phyloP scores from a whole-genome alignment of 192 early-diverging fungal genomes.

The Linnemannia schmuckeri region DNA sequence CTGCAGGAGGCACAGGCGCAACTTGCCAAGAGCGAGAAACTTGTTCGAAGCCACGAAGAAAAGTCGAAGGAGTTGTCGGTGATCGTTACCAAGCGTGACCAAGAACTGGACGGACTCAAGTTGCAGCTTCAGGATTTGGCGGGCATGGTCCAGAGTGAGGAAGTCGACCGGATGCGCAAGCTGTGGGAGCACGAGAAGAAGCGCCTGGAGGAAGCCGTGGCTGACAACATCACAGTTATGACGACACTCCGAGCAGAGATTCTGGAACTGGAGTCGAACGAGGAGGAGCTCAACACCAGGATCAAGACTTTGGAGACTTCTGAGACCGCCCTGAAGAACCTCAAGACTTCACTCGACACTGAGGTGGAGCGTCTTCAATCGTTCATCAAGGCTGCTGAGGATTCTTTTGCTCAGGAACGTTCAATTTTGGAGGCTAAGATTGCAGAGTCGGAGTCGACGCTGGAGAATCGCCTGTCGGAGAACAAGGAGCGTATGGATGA shows the following conservation, averaged over 20 bases:
- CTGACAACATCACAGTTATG: constrained; percentile 55
- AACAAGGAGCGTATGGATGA: constrained; percentile 44
- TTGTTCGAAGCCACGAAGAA: constrained; percentile 9
- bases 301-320: constrained; percentile 33
- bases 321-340: constrained; percentile 6
- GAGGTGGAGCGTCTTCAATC: constrained; percentile 12
- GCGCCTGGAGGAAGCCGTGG: constrained; percentile 55
- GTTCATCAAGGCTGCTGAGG: constrained; percentile 7
- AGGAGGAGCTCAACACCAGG: constrained; percentile 31
- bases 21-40: constrained; percentile 46
- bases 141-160: constrained; percentile 60
- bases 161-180: constrained; percentile 64
- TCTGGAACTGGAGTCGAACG: constrained; percentile 56
- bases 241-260: constrained; percentile 56
- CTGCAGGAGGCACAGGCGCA: constrained; percentile 39
- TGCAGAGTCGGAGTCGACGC: constrained; percentile 8
- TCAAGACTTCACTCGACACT: constrained; percentile 19
- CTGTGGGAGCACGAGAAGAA: constrained; percentile 67
- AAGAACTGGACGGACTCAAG: constrained; percentile 61
- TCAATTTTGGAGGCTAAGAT: constrained; percentile 22
- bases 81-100: constrained; percentile 45
- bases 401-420: constrained; percentile 20
- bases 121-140: constrained; percentile 64
- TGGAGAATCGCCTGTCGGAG: constrained; percentile 32
- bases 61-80: constrained; percentile 33